Evolutionary conservation across 192 early-diverging fungal genomes (phyloP), one percentile per base, ranked within the genome.

Genomic region (Thamnidium elegans): DNA sequence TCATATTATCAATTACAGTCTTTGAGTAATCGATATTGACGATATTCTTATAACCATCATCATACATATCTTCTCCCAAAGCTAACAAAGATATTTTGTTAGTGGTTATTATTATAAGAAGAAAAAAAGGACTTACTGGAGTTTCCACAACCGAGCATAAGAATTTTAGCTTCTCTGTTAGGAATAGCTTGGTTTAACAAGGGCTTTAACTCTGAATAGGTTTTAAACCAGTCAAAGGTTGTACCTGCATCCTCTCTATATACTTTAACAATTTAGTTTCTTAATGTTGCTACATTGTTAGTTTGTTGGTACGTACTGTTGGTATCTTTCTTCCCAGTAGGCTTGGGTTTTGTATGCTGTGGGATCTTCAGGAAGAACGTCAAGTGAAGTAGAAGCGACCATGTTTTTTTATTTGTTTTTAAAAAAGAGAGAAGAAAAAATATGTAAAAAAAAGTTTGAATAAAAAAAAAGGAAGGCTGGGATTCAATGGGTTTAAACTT

Each of bases 131-230:
- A 70, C 69, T 32, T 74, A 82, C 78, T 87, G 31, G 86, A 87
- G 68, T 94, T 93, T n/a, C 94, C 92, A 61, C 91, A 92, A 15
- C 94, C 94, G 2, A 94, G 80, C 86, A 94, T 90, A 63, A 95
- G 72, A 51, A 95, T 87, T 46, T 75, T 76, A 17, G 80, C 75
- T 48, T 79, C 74, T 56, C 82, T 82, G 50, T 79, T 66, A 23
- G 70, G 71, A 42, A 91, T 79, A 31, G 78, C 61, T 66, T 76
- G 50, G 58, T 70, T 72, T 19, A 93, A 70, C 46, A 89, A 68
- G 50, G 84, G 82, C 61, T 87, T 79, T 51, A 92, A 67, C 32
- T 91, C 87, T 56, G 76, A 70, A 77, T 88, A 93, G 17, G 86
- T 89, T 73, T 92, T 92, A 75, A 93, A 93, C 92, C 94, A 95